phyloP scores from a whole-genome alignment of 768 basidiomycete genomes.

The Roridomyces roridus region DNA sequence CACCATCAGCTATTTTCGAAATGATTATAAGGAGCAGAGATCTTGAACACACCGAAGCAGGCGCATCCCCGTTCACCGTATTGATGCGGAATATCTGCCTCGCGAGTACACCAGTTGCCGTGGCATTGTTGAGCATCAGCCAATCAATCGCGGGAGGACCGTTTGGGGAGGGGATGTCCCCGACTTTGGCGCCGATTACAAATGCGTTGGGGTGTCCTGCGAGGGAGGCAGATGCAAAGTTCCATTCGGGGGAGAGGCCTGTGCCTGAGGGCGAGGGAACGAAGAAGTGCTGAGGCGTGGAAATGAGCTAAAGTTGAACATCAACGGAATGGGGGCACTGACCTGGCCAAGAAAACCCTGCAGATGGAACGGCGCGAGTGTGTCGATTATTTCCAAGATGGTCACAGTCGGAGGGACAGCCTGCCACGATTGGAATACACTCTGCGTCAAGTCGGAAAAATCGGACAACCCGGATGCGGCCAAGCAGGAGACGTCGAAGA shows the following conservation, averaged over 20 bases:
- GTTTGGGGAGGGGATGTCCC: constrained; percentile 34
- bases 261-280: constrained; percentile 37
- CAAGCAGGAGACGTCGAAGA: constrained; percentile 63
- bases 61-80: constrained; percentile 26
- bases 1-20: not conserved
- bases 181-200: constrained; percentile 29
- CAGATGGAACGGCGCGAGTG: not conserved
- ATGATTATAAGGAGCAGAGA: not conserved
- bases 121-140: constrained; percentile 41
- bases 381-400: not conserved
- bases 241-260: constrained; percentile 42
- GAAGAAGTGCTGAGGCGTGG: constrained; percentile 43
- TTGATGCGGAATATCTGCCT: constrained; percentile 44
- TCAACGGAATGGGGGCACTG: not conserved
- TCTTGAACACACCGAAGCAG: constrained; percentile 38
- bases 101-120: constrained; percentile 43
- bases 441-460: constrained; percentile 39
- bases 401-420: constrained; percentile 16
- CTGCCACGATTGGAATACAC: constrained; percentile 33
- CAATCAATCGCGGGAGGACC: constrained; percentile 39
- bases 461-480: constrained; percentile 32
- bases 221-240: constrained; percentile 39
- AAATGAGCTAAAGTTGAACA: no score
- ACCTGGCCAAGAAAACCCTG: constrained; percentile 17
- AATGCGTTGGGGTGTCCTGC: constrained; percentile 19